Base-by-base conservation (phyloP, 371 early-diverging fungal species). In the Lichtheimia hyalospora region DNA sequence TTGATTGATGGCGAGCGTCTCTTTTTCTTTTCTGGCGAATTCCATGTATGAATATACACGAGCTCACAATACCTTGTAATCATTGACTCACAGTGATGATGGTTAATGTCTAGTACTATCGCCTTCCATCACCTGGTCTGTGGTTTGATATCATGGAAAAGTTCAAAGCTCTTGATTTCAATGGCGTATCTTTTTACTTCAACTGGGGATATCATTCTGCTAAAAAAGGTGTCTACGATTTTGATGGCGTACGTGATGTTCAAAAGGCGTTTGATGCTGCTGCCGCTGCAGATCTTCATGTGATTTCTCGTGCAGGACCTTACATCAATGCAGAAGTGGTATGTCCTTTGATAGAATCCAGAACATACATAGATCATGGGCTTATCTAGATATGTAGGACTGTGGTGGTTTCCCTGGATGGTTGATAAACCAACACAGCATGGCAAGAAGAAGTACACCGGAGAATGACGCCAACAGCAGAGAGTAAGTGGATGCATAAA, bases 131-230 rank as follows among this genome's bases (percentile, higher is more conserved):
- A 27, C 62, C 62, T 5, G 55, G 40, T 28, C 41, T 67, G 7
- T 62, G 62, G 62, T 34, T 28, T 6, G 67, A 67, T 39, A 49
- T 67, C 16, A 27, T 67, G 58, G 46, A 67, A 39, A 67, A 67
- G 52, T 64, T 57, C 56, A 67, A 67, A 28, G 54, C 68, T 3
- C 46, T 57, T 14, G 68, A 59, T 8, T 67, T 53, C 49, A 67
- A 67, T 52, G 61, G 64, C 21, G 68, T 57, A 7, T 63, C 64
- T 12, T 59, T 58, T 27, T 67, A 67, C 52, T 67, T 67, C 21
- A 63, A 63, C 56, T 67, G 68, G 68, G 68, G 68, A 13, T 67
- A 54, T 16, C 68, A 67, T 28, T 63, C 63, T 15, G 50, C 63
- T 18, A 67, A 63, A 23, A 60, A 57, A 39, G 60, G 60, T 4